These are phyloP conservation scores for Platanthera guangdongensis DNA, from an alignment of 106 monocot genomes.

Conservation along the genomic window DNA sequence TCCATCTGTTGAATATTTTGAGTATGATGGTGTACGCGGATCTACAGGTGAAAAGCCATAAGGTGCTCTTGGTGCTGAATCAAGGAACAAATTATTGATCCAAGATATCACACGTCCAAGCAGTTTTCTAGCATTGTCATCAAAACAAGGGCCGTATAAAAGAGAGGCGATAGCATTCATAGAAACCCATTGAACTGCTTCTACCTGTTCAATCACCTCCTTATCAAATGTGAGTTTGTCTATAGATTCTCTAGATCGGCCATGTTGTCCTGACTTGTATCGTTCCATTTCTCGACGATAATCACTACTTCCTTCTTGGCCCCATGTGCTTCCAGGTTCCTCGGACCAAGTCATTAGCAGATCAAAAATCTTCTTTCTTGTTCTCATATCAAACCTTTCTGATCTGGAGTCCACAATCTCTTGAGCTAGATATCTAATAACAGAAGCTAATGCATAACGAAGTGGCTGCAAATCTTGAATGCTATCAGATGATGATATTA, in stretches of 20 bases:
- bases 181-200: constrained; percentile 85
- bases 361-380: constrained; percentile 72
- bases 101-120: constrained; percentile 69
- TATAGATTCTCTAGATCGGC: constrained; percentile 83
- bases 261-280: constrained; percentile 75
- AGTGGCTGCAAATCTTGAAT: constrained; percentile 77
- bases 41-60: constrained; percentile 84
- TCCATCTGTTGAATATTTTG: constrained; percentile 55
- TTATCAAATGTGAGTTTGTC: constrained; percentile 88
- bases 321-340: constrained; percentile 51
- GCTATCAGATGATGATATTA: constrained; percentile 38
- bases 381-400: constrained; percentile 71
- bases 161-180: constrained; percentile 98
- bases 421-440: constrained; percentile 73
- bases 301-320: constrained; percentile 55
- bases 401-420: constrained; percentile 83
- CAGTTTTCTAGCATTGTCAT: constrained; percentile 96
- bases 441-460: constrained; percentile 83
- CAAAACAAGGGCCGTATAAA: constrained; percentile 91
- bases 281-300: constrained; percentile 91
- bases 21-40: constrained; percentile 85
- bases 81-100: constrained; percentile 85
- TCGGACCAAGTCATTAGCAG: constrained; percentile 79
- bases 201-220: constrained; percentile 73
- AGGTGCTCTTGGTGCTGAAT: constrained; percentile 55